Conservation (phyloP, 805 yeast species). For the Saccharomyces mikatae region DNA sequence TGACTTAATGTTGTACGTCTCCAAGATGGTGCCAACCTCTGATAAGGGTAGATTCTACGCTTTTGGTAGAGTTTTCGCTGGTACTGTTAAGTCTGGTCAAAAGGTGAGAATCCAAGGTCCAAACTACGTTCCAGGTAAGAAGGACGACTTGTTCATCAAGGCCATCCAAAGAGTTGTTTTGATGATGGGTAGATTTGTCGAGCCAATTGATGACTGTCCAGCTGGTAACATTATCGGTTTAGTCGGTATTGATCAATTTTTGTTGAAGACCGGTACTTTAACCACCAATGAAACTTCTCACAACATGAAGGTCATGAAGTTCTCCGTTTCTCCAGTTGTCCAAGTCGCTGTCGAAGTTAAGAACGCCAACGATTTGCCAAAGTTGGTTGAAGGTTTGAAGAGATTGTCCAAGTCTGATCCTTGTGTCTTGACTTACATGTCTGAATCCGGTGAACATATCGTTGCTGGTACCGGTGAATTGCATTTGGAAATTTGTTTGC, state of each 20-base stretch:
- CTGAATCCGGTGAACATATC: slow-evolving; percentile 97
- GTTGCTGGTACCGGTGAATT: slow-evolving; percentile 99
- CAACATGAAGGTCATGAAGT: slow-evolving; percentile 99
- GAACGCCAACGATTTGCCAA: slow-evolving; percentile 98
- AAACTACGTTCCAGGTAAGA: slow-evolving; percentile 97
- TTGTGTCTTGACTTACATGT: slow-evolving; percentile 83
- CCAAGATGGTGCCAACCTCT: slow-evolving; percentile 99
- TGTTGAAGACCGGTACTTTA: slow-evolving; percentile 97
- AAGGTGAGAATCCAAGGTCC: slow-evolving; percentile 99
- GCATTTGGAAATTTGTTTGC: slow-evolving; percentile 95
- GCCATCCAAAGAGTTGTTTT: slow-evolving; percentile 97
- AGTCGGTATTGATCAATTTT: slow-evolving; percentile 99
- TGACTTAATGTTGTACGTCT: slow-evolving; percentile 97
- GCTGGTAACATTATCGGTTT: slow-evolving; percentile 99
- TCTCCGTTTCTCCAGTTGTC: slow-evolving; percentile 99
- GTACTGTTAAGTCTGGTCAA: slow-evolving; percentile 98
- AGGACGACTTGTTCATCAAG: slow-evolving; percentile 94
- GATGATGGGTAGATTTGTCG: slow-evolving; percentile 99
- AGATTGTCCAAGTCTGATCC: slow-evolving; percentile 99
- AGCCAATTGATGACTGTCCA: slow-evolving; percentile 98
- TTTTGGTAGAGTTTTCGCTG: slow-evolving; percentile 99
- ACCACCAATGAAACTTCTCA: slow-evolving; percentile 95
- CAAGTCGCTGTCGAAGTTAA: slow-evolving; percentile 99
- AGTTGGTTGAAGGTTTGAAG: slow-evolving; percentile 99
- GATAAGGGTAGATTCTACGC: slow-evolving; percentile 99